These are phyloP conservation scores for Penicillium sp. DNA, from an alignment of 2,329 filamentous ascomycete species.

Conservation along the genomic window DNA sequence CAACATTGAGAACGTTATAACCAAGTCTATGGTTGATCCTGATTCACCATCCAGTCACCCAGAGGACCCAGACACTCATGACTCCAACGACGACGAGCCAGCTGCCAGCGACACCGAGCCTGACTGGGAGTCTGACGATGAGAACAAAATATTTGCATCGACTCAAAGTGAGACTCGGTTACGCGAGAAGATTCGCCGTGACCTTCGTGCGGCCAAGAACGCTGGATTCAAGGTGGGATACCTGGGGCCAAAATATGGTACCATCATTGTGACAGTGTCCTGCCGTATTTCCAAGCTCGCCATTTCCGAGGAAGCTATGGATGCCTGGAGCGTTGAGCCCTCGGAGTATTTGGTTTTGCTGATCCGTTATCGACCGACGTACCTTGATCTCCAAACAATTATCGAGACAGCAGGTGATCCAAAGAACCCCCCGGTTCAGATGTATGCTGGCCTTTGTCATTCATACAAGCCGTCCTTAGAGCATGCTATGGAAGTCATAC, in stretches of 20 bases:
- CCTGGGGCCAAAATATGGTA: slow-evolving; percentile 45
- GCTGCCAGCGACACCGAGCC: slow-evolving; percentile 28
- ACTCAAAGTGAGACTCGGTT: not conserved
- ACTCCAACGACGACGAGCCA: slow-evolving; percentile 13
- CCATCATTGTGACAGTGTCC: slow-evolving; percentile 57
- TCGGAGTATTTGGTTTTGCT: slow-evolving; percentile 66
- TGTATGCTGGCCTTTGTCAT: slow-evolving; percentile 62
- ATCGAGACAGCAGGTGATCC: slow-evolving; percentile 39
- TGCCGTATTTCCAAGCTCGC: slow-evolving; percentile 61
- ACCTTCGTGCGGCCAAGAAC: slow-evolving; percentile 53
- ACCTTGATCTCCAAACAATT: slow-evolving; percentile 49
- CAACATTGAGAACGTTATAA: slow-evolving; percentile 37
- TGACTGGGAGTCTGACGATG: slow-evolving; percentile 28
- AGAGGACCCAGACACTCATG: not conserved
- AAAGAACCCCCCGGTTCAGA: slow-evolving; percentile 40
- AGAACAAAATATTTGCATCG: slow-evolving; percentile 5
- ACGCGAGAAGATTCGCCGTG: slow-evolving; percentile 44
- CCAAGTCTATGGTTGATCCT: slow-evolving; percentile 15
- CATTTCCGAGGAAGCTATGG: slow-evolving; percentile 63
- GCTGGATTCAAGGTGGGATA: slow-evolving; percentile 64
- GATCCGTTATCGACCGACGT: slow-evolving; percentile 55
- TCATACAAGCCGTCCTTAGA: slow-evolving; percentile 59
- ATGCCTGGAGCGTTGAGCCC: slow-evolving; percentile 63
- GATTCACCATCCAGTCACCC: slow-evolving; percentile 7
- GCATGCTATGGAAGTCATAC: slow-evolving; percentile 49